A percentile compares a stretch with the other conserved stretches of the same genome.
Evolutionary conservation across 2,329 filamentous ascomycete species (phyloP).

Genomic region (Fusarium albidum): DNA sequence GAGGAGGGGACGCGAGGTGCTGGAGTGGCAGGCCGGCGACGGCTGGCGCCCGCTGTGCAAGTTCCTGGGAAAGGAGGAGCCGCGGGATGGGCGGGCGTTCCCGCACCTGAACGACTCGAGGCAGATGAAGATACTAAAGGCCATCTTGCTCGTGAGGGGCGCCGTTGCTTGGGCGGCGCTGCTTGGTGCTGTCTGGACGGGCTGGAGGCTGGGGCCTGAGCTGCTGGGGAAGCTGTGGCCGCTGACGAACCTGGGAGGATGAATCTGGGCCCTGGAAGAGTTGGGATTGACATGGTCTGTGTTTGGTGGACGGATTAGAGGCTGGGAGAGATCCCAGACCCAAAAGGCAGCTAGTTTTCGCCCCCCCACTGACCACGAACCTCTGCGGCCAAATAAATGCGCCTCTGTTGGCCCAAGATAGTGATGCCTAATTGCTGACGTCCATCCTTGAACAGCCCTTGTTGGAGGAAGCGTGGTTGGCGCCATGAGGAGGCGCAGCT

Average conservation of each 20-base stretch:
- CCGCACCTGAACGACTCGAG: slow-evolving; percentile 16
- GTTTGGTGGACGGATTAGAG: too few species aligned
- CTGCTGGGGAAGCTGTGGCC: neutral
- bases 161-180: slow-evolving; percentile 15
- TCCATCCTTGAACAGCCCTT: neutral
- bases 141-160: slow-evolving; percentile 1
- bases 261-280: neutral
- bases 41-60: slow-evolving; percentile 53
- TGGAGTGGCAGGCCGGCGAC: slow-evolving; percentile 40
- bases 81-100: slow-evolving; percentile 1
- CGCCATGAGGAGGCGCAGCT: slow-evolving; percentile 19
- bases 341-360: too few species aligned
- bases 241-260: neutral
- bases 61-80: slow-evolving; percentile 36
- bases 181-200: slow-evolving; percentile 2
- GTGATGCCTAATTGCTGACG: neutral
- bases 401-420: too few species aligned
- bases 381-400: too few species aligned
- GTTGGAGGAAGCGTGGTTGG: neutral
- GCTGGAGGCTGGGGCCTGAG: slow-evolving; percentile 6
- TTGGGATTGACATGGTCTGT: neutral
- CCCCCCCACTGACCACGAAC: too few species aligned
- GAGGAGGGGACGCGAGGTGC: slow-evolving; percentile 36
- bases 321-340: too few species aligned
- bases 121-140: slow-evolving; percentile 8